A percentile compares a stretch with the other conserved stretches of the same genome.
Evolutionary conservation across 129 eudicot genomes (phyloP).

Genomic region (Artemisia tridentata): DNA sequence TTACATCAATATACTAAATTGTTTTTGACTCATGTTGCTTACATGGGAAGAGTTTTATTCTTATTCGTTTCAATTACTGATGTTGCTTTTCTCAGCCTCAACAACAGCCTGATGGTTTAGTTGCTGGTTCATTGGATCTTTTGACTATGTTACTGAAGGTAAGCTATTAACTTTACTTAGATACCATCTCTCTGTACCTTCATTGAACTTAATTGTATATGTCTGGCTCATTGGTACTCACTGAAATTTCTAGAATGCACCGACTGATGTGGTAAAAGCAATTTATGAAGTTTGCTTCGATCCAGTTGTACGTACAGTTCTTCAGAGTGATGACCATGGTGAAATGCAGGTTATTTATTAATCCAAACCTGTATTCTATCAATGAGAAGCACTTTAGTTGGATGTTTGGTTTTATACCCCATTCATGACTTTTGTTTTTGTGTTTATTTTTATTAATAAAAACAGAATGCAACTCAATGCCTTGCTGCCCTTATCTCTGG

Average conservation of each 20-base stretch:
- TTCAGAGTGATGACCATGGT: conserved; percentile 87
- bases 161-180: conserved; percentile 8
- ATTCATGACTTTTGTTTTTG: conserved; percentile 5
- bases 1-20: conserved; percentile 20
- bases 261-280: conserved; percentile 71
- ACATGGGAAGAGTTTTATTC: conserved; percentile 4
- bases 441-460: background rate
- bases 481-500: conserved; percentile 84
- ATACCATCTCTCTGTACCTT: background rate
- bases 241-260: conserved; percentile 56
- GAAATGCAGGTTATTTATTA: conserved; percentile 75
- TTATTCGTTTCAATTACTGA: conserved; percentile 21
- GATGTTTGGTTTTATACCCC: background rate
- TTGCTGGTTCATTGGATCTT: conserved; percentile 95
- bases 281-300: conserved; percentile 75
- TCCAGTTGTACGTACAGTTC: conserved; percentile 62
- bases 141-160: conserved; percentile 84
- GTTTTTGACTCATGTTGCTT: conserved; percentile 6
- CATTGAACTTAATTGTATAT: background rate
- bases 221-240: conserved; percentile 15
- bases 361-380: conserved; percentile 1
- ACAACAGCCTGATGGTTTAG: conserved; percentile 89
- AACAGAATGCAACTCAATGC: conserved; percentile 91
- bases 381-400: background rate
- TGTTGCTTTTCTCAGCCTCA: conserved; percentile 57